These are phyloP conservation scores for Alternaria longipes DNA, from an alignment of 2,329 filamentous ascomycete species.

Conservation along the genomic window DNA sequence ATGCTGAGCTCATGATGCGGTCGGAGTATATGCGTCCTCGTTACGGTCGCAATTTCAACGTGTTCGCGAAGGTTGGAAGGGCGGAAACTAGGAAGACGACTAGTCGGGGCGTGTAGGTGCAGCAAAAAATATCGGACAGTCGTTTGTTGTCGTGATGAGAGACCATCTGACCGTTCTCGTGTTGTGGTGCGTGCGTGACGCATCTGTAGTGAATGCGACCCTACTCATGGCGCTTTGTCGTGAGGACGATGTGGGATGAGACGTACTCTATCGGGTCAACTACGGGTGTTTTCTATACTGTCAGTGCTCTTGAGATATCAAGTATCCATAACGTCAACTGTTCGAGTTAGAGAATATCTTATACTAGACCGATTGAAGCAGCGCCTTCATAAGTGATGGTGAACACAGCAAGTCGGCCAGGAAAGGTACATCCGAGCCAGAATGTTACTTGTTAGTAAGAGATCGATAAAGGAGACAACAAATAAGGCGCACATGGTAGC, in stretches of 20 bases:
- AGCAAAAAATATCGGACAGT: not conserved
- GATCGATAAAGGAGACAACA: not conserved
- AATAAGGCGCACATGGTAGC: not conserved
- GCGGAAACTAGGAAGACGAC: not conserved
- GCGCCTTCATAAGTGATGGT: not conserved
- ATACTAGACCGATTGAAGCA: not conserved
- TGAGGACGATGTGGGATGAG: not conserved
- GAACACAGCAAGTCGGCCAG: not conserved
- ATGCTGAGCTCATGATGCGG: not conserved
- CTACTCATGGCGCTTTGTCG: not conserved
- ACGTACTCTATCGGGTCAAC: not conserved
- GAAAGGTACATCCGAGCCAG: not conserved
- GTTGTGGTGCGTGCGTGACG: not conserved
- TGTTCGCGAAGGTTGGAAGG: not conserved
- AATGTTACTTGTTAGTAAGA: rapidly evolving
- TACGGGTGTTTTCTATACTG: not conserved
- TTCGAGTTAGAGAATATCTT: not conserved
- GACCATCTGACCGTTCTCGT: not conserved
- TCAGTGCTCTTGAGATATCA: not conserved
- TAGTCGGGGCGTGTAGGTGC: not conserved
- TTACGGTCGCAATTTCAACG: not conserved
- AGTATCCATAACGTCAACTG: not conserved
- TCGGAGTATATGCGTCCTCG: not conserved
- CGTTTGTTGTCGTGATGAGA: not conserved
- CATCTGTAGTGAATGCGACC: not conserved